Evolutionary conservation across 2,329 filamentous ascomycete species (phyloP).

Genomic region (Xenosphaeropsis pyriputrescens): DNA sequence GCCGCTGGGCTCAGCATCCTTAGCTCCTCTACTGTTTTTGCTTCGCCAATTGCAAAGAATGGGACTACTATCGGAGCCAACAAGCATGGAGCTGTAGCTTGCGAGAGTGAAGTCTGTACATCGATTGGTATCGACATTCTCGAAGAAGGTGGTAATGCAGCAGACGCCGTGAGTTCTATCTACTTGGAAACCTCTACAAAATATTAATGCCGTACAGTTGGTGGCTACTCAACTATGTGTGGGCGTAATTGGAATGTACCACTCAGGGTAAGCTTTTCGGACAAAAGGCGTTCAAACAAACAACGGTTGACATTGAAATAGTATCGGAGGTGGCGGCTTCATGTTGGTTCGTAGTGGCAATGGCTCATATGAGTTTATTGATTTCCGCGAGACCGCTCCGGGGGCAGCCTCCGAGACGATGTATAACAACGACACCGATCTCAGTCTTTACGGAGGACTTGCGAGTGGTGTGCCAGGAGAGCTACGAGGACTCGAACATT

Average conservation of each 20-base stretch:
- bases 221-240: conserved; percentile 25
- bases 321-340: conserved; percentile 52
- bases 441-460: conserved; percentile 40
- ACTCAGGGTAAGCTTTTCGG: conserved; percentile 25
- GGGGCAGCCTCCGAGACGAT: conserved; percentile 45
- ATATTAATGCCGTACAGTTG: background rate
- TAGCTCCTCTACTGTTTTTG: background rate
- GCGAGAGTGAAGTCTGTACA: conserved; percentile 55
- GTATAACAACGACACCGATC: conserved; percentile 42
- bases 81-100: conserved; percentile 49
- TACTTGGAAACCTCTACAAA: conserved; percentile 10
- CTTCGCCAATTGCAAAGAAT: background rate
- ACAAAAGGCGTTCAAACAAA: background rate
- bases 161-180: conserved; percentile 27
- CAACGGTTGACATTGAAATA: conserved; percentile 15
- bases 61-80: background rate
- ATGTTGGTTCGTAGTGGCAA: conserved; percentile 43
- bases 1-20: no score
- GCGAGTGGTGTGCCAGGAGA: conserved; percentile 40
- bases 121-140: conserved; percentile 51
- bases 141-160: conserved; percentile 39
- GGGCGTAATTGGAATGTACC: conserved; percentile 37
- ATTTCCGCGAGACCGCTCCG: conserved; percentile 55
- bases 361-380: conserved; percentile 49
- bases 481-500: conserved; percentile 19